phyloP scores from a whole-genome alignment of 139 green algal species.

The Chlorella sorokiniana region DNA sequence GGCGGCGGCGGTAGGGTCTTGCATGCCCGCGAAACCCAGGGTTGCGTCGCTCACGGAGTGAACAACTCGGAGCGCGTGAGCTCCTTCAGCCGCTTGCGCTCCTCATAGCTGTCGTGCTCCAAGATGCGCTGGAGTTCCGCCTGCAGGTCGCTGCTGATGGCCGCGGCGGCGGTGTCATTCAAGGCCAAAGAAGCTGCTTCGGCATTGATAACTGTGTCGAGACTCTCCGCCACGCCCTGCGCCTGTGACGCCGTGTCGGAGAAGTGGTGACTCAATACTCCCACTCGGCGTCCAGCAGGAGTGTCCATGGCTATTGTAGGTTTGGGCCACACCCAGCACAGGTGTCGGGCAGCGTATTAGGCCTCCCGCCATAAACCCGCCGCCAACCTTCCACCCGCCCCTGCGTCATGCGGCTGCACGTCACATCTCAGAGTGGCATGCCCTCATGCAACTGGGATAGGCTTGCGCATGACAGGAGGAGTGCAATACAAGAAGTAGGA shows the following conservation, averaged over 20 bases:
- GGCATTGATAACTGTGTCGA: neutral
- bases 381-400: too few relatives aligned
- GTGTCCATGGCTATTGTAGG: neutral
- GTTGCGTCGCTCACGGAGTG: constrained; percentile 30
- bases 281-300: neutral
- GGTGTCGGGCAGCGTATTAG: too few relatives aligned
- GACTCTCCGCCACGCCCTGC: neutral
- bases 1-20: neutral
- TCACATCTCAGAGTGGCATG: too few relatives aligned
- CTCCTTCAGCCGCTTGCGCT: constrained; percentile 75
- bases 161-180: neutral
- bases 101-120: constrained; percentile 84
- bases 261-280: neutral
- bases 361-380: too few relatives aligned
- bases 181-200: neutral
- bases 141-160: neutral
- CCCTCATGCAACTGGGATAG: too few relatives aligned
- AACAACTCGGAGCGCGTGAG: constrained; percentile 78
- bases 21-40: too few relatives aligned
- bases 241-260: neutral
- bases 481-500: too few relatives aligned
- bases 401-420: too few relatives aligned
- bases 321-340: too few relatives aligned
- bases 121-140: constrained; percentile 67
- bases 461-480: too few relatives aligned